phyloP scores from a whole-genome alignment of 495 filamentous ascomycete species.

The Terfezia boudieri region DNA sequence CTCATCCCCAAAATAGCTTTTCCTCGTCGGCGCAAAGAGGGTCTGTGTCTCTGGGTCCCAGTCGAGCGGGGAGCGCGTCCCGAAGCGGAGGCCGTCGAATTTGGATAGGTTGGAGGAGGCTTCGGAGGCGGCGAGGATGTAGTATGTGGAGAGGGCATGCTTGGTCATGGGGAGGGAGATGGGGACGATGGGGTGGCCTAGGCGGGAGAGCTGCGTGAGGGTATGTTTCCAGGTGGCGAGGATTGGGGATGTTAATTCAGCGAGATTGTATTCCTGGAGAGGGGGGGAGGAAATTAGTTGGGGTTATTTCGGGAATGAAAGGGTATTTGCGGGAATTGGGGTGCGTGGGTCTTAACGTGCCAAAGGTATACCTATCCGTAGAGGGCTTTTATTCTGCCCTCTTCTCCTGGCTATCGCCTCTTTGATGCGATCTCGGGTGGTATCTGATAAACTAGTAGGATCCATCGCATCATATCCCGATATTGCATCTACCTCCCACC shows the following conservation, averaged over 20 bases:
- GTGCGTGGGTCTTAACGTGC: neutral
- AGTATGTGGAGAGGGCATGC: conserved; percentile 77
- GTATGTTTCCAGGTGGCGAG: conserved; percentile 43
- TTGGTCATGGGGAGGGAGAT: conserved; percentile 70
- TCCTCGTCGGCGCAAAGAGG: conserved; percentile 56
- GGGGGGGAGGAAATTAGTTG: conserved; percentile 8
- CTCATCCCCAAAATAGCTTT: conserved; percentile 54
- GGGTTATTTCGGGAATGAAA: neutral
- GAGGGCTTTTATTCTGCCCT: neutral
- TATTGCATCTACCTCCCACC: conserved; percentile 21
- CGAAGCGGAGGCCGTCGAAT: conserved; percentile 89
- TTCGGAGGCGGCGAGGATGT: conserved; percentile 83
- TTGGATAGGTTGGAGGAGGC: conserved; percentile 94
- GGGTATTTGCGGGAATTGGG: neutral
- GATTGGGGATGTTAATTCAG: conserved; percentile 46
- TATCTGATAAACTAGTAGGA: conserved; percentile 44
- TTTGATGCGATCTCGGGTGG: conserved; percentile 24
- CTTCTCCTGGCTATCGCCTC: neutral
- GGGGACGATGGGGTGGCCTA: conserved; percentile 45
- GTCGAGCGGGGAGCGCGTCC: conserved; percentile 27
- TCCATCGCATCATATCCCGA: conserved; percentile 46
- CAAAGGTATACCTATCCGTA: conserved; percentile 12
- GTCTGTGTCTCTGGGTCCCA: conserved; percentile 4
- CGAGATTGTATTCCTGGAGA: conserved; percentile 56
- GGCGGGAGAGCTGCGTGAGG: conserved; percentile 30